Evolutionary conservation across 768 basidiomycete species (phyloP), one percentile per base, ranked within the genome.

Genomic region (Lactarius trivialis): DNA sequence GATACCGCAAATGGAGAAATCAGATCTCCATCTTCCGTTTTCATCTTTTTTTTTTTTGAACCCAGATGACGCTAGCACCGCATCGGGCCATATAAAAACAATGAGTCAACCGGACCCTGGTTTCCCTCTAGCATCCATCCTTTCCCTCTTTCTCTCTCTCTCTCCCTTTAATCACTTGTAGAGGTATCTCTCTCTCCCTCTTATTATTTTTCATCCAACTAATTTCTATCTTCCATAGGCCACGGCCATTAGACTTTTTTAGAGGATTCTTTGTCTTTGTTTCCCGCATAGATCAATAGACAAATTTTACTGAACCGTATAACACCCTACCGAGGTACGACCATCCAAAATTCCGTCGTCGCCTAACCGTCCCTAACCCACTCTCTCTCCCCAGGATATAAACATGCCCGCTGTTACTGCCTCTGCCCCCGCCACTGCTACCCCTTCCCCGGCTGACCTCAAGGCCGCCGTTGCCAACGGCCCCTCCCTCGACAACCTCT

Each of bases 401-500:
- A 79, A 85, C 76, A 93, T 93, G 90, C 88, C 90, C 67, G 85
- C 89, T 77, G 83, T 84, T 75, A 86, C 85, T 65, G 84, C 90
- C 70, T 69, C 75, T 62, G 75, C 77, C 64, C 79, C 88, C 68
- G 76, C 82, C 65, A 82, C 88, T 69, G 67, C 75, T 65, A 77
- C 76, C 66, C 81, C 88, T 69, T 77, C 83, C 63, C 83, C 89
- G 63, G 85, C 82, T 69, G 82, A 83, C 62, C 85, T 91, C 76
- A 91, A 91, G 78, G 82, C 86, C 61, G 75, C 73, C 60, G 61
- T 59, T 43, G 19, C 62, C 58, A 71, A 77, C 54, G 75, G 76
- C 61, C 78, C 82, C 65, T 78, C 81, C 58, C 73, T 89, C 65
- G 73, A 89, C 58, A 74, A 86, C 64, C 86, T 96, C 68, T 92